Base-by-base conservation (phyloP, 1,284 basidiomycete species). In the Leccinum fuscescens region DNA sequence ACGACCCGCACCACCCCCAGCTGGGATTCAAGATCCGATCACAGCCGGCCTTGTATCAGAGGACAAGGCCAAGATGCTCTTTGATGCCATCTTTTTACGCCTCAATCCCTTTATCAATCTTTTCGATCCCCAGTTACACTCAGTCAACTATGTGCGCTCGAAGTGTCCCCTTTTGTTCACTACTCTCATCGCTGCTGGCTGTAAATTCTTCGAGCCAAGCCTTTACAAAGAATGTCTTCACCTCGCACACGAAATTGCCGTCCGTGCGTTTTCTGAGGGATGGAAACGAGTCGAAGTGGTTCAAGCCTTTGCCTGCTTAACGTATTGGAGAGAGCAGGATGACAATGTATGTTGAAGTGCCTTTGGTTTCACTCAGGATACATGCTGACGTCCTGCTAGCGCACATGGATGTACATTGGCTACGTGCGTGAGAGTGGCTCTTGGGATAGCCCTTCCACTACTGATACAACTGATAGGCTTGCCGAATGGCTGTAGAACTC, bases 291-390 rank as follows among this genome's bases (percentile, higher is more conserved):
- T 94, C 50, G 92, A 93, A 71, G 85, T 92, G 17, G 85, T 91
- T 3, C 92, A 94, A 73, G 90, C 92, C 29, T 90, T 92, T 72
- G 86, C 89, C 7, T 90, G 91, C 66, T 78, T 93, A 59, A 91
- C 88, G 39, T 94, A 94, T 71, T 94, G 93, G 93, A 89, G 84
- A 74, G 91, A 92, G 69, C 87, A 89, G 39, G 85, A 91, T 64
- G 90, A 93, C 67, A 88, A 83, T 58, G 88, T 89, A 64, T 59
- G 82, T 78, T 33, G 59, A 55, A 52, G 60, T 52, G 39, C 51
- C 20, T 64, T 55, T 53, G 20, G 61, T 49, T 59, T 42, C 37
- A 60, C 58, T 50, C 39, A 58, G 59, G 62, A 42, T 59, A 64
- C 56, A 55, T 67, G 57, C 64, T 73, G 58, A 72, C 39, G 33